Conservation (phyloP, 345 rosid genomes). For the Psidium guajava region DNA sequence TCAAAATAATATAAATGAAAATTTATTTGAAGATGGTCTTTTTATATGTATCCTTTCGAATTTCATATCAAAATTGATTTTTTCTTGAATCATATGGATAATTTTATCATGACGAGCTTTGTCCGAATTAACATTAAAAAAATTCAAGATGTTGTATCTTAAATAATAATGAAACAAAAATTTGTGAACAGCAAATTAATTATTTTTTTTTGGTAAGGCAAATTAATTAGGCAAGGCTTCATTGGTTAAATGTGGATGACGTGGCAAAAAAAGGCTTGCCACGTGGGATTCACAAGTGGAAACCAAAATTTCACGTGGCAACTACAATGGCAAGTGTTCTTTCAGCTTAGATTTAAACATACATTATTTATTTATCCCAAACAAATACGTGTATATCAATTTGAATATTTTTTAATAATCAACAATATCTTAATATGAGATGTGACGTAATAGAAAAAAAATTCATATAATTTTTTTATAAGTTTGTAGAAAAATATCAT, state of each 20-base stretch:
- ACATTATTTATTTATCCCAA: background rate
- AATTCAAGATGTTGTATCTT: background rate
- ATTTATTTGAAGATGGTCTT: background rate
- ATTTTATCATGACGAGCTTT: background rate
- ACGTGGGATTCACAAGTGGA: background rate
- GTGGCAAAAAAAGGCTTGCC: background rate
- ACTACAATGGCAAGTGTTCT: background rate
- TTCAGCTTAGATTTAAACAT: background rate
- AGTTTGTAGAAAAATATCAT: background rate
- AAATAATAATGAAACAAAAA: background rate
- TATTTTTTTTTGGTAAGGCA: no score
- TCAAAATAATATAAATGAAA: background rate
- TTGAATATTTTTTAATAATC: background rate
- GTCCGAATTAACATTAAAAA: background rate
- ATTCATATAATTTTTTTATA: background rate
- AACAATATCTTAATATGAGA: fast-evolving
- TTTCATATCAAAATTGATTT: background rate
- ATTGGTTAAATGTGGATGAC: background rate
- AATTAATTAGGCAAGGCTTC: background rate
- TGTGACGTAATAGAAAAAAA: background rate
- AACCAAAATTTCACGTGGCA: background rate
- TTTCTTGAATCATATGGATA: background rate
- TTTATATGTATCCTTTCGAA: background rate
- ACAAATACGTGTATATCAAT: background rate
- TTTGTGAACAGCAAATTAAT: background rate